Percentiles rank a stretch among this genome's conserved stretches.
phyloP scores from a whole-genome alignment of 164 flowering plant genomes.

The Aristolochia californica region DNA sequence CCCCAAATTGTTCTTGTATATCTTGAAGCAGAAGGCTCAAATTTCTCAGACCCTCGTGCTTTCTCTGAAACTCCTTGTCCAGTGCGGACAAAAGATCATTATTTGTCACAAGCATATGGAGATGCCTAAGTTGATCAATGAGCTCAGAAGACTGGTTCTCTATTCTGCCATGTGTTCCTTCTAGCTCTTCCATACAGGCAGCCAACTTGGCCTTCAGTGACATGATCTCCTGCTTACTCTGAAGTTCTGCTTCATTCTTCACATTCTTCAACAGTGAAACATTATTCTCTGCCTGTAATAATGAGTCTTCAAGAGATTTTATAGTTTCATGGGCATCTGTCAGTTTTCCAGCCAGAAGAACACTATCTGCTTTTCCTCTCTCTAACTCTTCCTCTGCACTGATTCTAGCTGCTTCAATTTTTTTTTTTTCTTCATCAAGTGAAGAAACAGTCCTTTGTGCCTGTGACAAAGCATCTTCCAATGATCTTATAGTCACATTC shows the following conservation, averaged over 20 bases:
- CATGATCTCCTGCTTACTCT: conserved; percentile 27
- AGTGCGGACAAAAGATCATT: conserved; percentile 26
- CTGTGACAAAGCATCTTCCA: conserved; percentile 46
- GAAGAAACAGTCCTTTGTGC: conserved; percentile 25
- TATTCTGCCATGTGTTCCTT: conserved; percentile 48
- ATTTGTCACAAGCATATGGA: conserved; percentile 42
- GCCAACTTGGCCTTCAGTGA: conserved; percentile 31
- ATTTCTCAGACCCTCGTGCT: conserved; percentile 42
- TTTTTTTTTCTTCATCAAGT: conserved; percentile 44
- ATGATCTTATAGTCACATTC: conserved; percentile 25
- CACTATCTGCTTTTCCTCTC: conserved; percentile 39
- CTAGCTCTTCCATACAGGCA: conserved; percentile 38
- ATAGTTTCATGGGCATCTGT: conserved; percentile 34
- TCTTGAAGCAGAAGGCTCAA: conserved; percentile 39
- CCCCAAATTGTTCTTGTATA: conserved; percentile 23
- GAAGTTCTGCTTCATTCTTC: conserved; percentile 37
- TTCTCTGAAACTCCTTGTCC: conserved; percentile 31
- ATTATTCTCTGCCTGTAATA: conserved; percentile 32
- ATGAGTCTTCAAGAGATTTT: conserved; percentile 45
- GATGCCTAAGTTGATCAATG: conserved; percentile 34
- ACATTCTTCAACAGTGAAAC: conserved; percentile 40
- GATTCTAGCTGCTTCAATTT: conserved; percentile 29
- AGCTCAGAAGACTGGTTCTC: conserved; percentile 54
- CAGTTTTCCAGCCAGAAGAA: conserved; percentile 29
- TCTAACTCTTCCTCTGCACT: conserved; percentile 42